Base-by-base conservation (phyloP, 2,329 filamentous ascomycete genomes). In the Chaetomiaceae sp. region DNA sequence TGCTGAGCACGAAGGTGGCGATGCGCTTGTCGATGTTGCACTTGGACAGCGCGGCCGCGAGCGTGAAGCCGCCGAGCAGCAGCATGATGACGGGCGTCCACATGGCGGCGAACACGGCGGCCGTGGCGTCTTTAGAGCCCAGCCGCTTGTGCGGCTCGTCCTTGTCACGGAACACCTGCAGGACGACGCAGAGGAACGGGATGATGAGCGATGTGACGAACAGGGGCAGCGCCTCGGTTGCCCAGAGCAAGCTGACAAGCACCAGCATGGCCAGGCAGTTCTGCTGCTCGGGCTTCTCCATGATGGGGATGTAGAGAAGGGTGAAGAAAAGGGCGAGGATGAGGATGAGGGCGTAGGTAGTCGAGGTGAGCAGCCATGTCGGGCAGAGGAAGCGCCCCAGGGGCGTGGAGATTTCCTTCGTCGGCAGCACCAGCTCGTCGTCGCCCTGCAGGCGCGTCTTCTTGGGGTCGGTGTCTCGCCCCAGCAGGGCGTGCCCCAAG, bases 11-110 rank as follows among this genome's bases (percentile, higher is more conserved):
- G 59, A 97, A 88, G 1, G 91, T 96, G 2, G 93, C 93, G 70
- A 98, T 89, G 62, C 93, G 85, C 68, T 97, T 96, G 51, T 95
- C 93, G 60, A 98, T 97, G 57, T 90, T 93, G 67, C 95, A 95
- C 65, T 98, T 98, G 39, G 89, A 95, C 45, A 98, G 69, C 0
- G 93, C 94, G 0, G 93, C 93, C 9, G 93, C 93, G 44, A 98
- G 84, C 2, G 93, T 95, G 62, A 98, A 98, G 26, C 93, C 93
- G 56, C 93, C 93, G 0, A 98, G 81, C 18, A 98, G 74, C 14
- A 98, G 79, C 93, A 98, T 97, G 57, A 98, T 98, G 45, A 98
- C 93, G 0, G 93, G 91, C 3, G 91, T 96, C 93, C 93, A 98
- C 93, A 98, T 98, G 20, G 93, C 84, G 4, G 88, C 76, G 59